A percentile compares a stretch with the other conserved stretches of the same genome.
Conservation (phyloP, 495 filamentous ascomycete species). For the Tuber borchii region DNA sequence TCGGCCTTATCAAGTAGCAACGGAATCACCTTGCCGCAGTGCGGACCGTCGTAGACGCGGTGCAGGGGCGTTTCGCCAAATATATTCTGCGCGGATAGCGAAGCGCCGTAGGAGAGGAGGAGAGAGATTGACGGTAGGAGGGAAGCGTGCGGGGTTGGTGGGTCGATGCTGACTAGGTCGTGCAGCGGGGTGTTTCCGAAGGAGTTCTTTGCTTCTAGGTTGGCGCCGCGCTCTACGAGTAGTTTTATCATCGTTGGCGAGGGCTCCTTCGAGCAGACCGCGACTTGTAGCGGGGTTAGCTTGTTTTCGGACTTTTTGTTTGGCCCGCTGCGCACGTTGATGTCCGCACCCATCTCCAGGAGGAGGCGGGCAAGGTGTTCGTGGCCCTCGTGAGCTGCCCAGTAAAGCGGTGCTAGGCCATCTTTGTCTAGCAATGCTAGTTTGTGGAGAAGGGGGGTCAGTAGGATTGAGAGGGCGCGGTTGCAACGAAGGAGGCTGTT, state of each 20-base stretch:
- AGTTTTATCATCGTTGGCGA: neutral
- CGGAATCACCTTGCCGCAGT: neutral
- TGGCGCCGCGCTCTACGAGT: slow-evolving; percentile 2
- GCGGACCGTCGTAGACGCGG: neutral
- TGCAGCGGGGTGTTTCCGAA: slow-evolving; percentile 10
- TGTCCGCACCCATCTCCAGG: slow-evolving; percentile 4
- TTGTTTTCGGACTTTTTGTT: neutral
- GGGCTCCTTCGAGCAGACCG: neutral
- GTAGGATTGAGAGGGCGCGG: slow-evolving; percentile 5
- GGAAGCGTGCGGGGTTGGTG: neutral
- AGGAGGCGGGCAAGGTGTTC: slow-evolving; percentile 7
- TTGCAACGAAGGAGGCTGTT: slow-evolving; percentile 8
- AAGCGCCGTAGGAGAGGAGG: neutral
- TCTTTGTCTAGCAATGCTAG: slow-evolving; percentile 6
- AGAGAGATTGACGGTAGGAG: neutral
- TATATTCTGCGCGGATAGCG: neutral
- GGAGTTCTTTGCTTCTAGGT: neutral
- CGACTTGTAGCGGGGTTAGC: slow-evolving; percentile 5
- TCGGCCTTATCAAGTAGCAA: slow-evolving; percentile 11
- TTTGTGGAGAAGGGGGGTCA: slow-evolving; percentile 8
- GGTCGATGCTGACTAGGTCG: neutral
- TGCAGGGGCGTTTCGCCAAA: slow-evolving; percentile 2
- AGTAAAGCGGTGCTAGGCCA: neutral
- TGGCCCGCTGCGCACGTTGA: neutral
- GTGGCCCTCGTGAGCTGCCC: slow-evolving; percentile 2